Base-by-base conservation (phyloP, 176 grass and related monocot species). In the Oryza longistaminata region DNA sequence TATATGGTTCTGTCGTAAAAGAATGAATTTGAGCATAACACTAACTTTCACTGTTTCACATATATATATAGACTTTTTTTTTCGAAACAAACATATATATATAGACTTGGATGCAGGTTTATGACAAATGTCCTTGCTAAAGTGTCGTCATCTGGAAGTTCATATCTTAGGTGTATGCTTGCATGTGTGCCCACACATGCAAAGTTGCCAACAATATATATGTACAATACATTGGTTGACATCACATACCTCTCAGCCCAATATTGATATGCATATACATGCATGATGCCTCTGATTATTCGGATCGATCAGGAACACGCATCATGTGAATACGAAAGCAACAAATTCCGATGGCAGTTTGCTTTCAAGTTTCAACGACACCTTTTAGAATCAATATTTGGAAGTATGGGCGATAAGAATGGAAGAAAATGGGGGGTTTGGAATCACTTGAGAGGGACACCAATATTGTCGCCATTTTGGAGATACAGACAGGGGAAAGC, bases 341-440 rank as follows among this genome's bases (percentile, higher is more conserved):
- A 8, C 81, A 22, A 42, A 40, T 66, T 39, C 69, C 25, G 16
- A 52, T 82, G 43, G 52, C 14, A 33, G 24, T 43, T 74, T 48
- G 53, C 70, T 65, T 64, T 64, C 52, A 73, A 73, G 80, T 58
- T 73, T 74, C 70, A 74, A 22, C 53, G 81, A 10, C 39, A 34
- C 39, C 39, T 46, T 48, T 62, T 9, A 13, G 70, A 74, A 64
- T 29, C 29, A 43, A 34, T 27, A 22, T 82, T 82, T 21, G 52
- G 16, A 31, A 31, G 69, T 4, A 64, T 60, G 68, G 5, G 44
- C 16, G 1, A 19, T 19, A 17, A 19, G 4, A 50, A 69, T 22
- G 21, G 14, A 55, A 22, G 55, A 61, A 68, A 69, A 53, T 35
- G 43, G 29, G 29, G 29, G 34, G 52, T 45, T 53, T 37, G 68